Percentiles rank a stretch among this genome's conserved stretches.
These are phyloP conservation scores for Rhodotorula taiwanensis DNA, from an alignment of 768 basidiomycete species.

Conservation along the genomic window DNA sequence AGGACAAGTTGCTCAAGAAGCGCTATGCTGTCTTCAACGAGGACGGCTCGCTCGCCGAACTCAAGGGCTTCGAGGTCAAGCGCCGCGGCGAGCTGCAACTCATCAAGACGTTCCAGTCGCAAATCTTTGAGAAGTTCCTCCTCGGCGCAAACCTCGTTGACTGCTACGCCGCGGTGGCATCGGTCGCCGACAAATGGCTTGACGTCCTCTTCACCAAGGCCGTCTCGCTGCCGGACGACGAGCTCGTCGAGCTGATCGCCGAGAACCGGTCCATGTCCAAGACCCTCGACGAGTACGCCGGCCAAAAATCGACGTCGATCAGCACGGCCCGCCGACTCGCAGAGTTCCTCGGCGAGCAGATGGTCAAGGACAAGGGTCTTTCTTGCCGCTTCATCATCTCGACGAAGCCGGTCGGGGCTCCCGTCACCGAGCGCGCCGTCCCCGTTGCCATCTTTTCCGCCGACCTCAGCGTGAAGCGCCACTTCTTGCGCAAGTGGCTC, in stretches of 20 bases:
- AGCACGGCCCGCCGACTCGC: conserved; percentile 89
- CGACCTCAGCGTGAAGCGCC: conserved; percentile 79
- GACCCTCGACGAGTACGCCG: conserved; percentile 90
- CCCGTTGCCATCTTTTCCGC: conserved; percentile 97
- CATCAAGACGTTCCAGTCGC: conserved; percentile 98
- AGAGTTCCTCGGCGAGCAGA: conserved; percentile 93
- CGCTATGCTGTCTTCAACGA: conserved; percentile 98
- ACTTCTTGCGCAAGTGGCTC: conserved; percentile 90
- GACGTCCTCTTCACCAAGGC: conserved; percentile 86
- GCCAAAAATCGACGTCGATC: conserved; percentile 97
- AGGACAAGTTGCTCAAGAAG: conserved; percentile 96
- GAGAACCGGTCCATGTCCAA: conserved; percentile 97
- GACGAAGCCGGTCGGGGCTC: conserved; percentile 79
- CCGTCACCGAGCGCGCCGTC: conserved; percentile 93
- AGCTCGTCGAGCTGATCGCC: conserved; percentile 93
- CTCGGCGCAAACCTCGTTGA: conserved; percentile 88
- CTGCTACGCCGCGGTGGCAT: conserved; percentile 88
- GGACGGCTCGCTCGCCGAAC: conserved; percentile 91
- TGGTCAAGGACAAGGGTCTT: conserved; percentile 99
- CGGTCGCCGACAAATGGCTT: conserved; percentile 92
- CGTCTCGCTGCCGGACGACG: conserved; percentile 76
- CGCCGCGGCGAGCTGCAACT: conserved; percentile 93
- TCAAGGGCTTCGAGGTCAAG: conserved; percentile 99
- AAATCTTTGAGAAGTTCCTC: conserved; percentile 95
- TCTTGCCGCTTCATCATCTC: conserved; percentile 99